Base-by-base conservation (phyloP, 169 alveolate genomes). In the Cryptosporidium bovis region DNA sequence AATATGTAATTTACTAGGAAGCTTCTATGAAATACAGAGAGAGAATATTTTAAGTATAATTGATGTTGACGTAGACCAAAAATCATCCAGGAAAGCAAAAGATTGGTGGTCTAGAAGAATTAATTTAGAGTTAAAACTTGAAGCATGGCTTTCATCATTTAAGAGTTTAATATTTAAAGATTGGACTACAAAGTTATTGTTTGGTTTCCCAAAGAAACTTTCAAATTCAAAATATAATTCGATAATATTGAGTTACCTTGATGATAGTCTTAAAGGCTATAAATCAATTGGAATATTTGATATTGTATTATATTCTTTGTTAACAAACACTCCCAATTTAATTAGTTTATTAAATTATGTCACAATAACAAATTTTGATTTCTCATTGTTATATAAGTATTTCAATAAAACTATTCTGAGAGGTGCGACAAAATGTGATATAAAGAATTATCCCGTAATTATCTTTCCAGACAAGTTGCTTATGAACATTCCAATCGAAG, bases 91-190 rank as follows among this genome's bases (percentile, higher is more conserved):
- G 16, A 60, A 69, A 24, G 46, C 51, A 18, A 60, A 51, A 4
- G 8, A 58, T 27, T 77, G 87, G 87, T 77, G 87, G 87, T 34
- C 40, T 77, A 60, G 50, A 77, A 56, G 87, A 77, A 55, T 40
- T 12, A n/a, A 27, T n/a, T 24, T 77, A 16, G 77, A 77, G 27
- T 33, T 53, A 16, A 24, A 24, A 33, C 18, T 77, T 31, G 34
- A 77, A 20, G 48, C 16, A 20, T 77, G 87, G 87, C 46, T 77
- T 58, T 16, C 0, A 20, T 40, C n/a, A 15, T 77, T 77, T 44
- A 18, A 62, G n/a, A 62, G 33, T 12, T 12, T 55, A n/a, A 60
- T 77, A 44, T 60, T 60, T 18, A 77, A 60, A 18, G 65, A 56
- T 16, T 60, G 77, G 71, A 60, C n/a, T 3, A 12, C 50, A 13